Evolutionary conservation across 78 protist species (phyloP), one percentile per base, ranked within the genome.

Genomic region (Polysphondylium violaceum): DNA sequence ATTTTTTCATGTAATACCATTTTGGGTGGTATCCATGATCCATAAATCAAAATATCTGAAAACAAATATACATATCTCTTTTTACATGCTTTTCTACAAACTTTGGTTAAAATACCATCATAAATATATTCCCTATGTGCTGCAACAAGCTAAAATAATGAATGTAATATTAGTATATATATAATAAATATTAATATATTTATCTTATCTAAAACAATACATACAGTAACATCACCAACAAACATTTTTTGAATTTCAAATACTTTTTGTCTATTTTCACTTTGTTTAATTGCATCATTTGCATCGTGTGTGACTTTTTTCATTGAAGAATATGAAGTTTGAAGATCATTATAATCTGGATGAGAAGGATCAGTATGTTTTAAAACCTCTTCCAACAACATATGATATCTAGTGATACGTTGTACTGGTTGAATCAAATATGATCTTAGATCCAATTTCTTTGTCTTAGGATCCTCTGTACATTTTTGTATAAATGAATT

Each of bases 381-480:
- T 19, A 88, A 35, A 14, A 88, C 77, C 40, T 88, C 94, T 1
- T 78, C 79, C 41, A 88, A 78, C 16, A 88, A 51, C 94, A 88
- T 88, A 69, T 88, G 83, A 73, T 88, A 88, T 56, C 94, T 72
- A 16, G 94, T 76, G 41, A 88, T 88, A 76, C 94, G 79, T 67
- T 88, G 94, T 25, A 88, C 88, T 56, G 94, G 94, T 78, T 75
- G 89, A 72, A 88, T 74, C 17, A 88, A 72, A 88, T 75, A 88
- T 43, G 87, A 78, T 59, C 87, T 73, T 40, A 88, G 40, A 61
- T 88, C 94, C 21, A 83, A 71, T 44, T 83, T 83, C 23, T 44
- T 83, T 8, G 91, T 83, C 69, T 72, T 67, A 50, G 91, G 74
- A 69, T 83, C 91, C 36, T 83, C 91, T 44, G 79, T 71, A 59